Evolutionary conservation across 352 stramenopile species (phyloP).

Genomic region (Globisporangium takayamanum): DNA sequence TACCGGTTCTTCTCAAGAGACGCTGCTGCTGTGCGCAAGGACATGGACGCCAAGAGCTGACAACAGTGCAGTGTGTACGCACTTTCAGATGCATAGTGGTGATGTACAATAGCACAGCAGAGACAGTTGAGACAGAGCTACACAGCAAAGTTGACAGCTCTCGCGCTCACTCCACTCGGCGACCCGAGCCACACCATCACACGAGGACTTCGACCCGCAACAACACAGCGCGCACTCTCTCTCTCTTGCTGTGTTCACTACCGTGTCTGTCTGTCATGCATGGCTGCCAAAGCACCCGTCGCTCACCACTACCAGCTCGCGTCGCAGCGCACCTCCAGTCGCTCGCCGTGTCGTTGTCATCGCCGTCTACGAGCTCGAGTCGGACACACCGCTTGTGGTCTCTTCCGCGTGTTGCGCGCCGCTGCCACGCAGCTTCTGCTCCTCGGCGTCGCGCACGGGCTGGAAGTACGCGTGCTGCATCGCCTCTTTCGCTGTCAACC

Average conservation of each 20-base stretch:
- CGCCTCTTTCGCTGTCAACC: conserved; percentile 97
- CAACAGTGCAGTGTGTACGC: background rate
- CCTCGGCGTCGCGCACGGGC: conserved; percentile 78
- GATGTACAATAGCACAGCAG: conserved; percentile 1
- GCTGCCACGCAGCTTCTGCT: conserved; percentile 55
- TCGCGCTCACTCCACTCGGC: no score
- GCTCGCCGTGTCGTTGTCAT: background rate
- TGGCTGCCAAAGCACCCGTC: no score
- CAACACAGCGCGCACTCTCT: no score
- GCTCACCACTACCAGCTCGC: background rate
- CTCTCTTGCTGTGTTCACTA: no score
- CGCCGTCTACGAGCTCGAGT: conserved; percentile 54
- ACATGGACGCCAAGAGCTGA: conserved; percentile 47
- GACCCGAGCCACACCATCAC: no score
- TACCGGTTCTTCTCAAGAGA: conserved; percentile 53
- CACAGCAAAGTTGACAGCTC: no score
- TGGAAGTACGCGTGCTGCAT: conserved; percentile 99
- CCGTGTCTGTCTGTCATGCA: no score
- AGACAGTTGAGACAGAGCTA: no score
- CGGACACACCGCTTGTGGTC: conserved; percentile 58
- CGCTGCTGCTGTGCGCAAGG: conserved; percentile 21
- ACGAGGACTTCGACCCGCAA: no score
- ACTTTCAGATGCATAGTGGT: background rate
- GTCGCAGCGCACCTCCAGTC: no score
- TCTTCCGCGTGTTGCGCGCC: conserved; percentile 49